These are phyloP conservation scores for Fraxinus angustifolia DNA, from an alignment of 305 asterid species.

Conservation along the genomic window DNA sequence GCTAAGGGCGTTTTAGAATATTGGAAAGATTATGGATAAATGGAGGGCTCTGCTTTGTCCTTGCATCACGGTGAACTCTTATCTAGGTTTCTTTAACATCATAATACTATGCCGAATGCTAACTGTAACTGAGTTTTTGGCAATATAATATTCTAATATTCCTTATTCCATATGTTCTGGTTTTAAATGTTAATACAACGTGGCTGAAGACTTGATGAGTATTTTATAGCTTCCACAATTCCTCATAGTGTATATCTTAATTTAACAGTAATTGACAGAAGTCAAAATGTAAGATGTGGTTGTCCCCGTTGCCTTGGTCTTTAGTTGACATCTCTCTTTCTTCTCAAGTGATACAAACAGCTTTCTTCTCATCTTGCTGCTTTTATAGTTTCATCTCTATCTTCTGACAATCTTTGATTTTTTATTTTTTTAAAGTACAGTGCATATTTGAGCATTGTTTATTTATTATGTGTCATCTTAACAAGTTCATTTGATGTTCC, in stretches of 20 bases:
- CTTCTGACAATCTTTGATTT: background rate
- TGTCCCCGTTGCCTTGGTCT: background rate
- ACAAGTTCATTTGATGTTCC: background rate
- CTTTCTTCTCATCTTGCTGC: background rate
- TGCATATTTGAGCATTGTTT: background rate
- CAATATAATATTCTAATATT: too few relatives aligned
- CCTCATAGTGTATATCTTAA: background rate
- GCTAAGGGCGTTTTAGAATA: background rate
- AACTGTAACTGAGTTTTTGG: background rate
- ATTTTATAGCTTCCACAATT: background rate
- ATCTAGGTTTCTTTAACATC: background rate
- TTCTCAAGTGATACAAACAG: background rate
- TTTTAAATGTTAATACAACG: background rate
- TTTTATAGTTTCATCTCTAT: too few relatives aligned
- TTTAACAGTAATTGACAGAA: background rate
- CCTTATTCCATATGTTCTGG: background rate
- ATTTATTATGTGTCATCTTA: background rate
- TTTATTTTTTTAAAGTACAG: too few relatives aligned
- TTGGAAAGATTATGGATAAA: background rate
- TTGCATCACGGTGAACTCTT: background rate
- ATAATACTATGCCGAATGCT: background rate
- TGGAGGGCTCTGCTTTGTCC: conserved; percentile 17
- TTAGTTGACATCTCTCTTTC: background rate
- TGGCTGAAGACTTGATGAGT: background rate
- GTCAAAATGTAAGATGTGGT: background rate